A percentile compares a stretch with the other conserved stretches of the same genome.
phyloP scores from a whole-genome alignment of 1,139 yeast species.

The Yamadazyma aaseri region DNA sequence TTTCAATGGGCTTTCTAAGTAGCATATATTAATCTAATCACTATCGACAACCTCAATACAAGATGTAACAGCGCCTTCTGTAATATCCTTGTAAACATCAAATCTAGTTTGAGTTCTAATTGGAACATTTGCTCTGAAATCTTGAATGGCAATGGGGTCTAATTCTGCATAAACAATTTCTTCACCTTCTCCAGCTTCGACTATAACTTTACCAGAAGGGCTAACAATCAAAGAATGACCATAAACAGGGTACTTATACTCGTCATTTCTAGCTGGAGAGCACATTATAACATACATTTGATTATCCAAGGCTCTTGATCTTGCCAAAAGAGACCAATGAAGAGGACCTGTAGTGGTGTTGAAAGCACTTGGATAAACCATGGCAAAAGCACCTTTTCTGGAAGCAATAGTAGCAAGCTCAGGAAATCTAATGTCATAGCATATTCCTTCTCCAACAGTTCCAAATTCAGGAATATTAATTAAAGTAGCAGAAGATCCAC shows the following conservation, averaged over 20 bases:
- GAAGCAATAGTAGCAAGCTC: constrained; percentile 60
- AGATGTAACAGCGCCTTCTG: constrained; percentile 12
- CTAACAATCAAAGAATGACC: constrained; percentile 82
- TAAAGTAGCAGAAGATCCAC: constrained; percentile 63
- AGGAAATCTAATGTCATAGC: constrained; percentile 84
- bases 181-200: constrained; percentile 41
- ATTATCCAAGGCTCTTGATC: constrained; percentile 79
- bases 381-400: constrained; percentile 59
- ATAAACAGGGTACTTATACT: constrained; percentile 63
- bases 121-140: constrained; percentile 23
- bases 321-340: constrained; percentile 77
- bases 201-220: constrained; percentile 79
- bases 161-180: constrained; percentile 26
- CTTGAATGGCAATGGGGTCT: constrained; percentile 20
- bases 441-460: constrained; percentile 65
- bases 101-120: constrained; percentile 24
- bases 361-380: constrained; percentile 84
- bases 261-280: constrained; percentile 55
- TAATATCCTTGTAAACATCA: constrained; percentile 24
- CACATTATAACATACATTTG: constrained; percentile 74
- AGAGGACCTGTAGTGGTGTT: constrained; percentile 84
- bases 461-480: constrained; percentile 36
- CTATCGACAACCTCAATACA: constrained; percentile 13
- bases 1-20: neutral
- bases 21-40: constrained; percentile 4